These are phyloP conservation scores for Balakata baccata DNA, from an alignment of 345 rosid genomes.

Conservation along the genomic window DNA sequence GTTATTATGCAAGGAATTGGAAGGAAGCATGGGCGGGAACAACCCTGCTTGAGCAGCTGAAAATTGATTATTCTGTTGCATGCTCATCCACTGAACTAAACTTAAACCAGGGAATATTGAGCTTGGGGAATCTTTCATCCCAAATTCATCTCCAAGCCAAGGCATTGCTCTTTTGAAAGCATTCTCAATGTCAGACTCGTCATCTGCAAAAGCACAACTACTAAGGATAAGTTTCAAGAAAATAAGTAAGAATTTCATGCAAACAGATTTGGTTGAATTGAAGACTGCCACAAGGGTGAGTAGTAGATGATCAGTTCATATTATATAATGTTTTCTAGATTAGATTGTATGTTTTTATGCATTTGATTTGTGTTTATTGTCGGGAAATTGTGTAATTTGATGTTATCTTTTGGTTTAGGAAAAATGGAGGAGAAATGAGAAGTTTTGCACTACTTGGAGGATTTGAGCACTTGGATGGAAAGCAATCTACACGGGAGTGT, in stretches of 20 bases:
- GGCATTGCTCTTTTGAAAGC: slow-evolving; percentile 92
- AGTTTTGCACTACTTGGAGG: too few relatives aligned
- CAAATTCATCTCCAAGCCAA: slow-evolving; percentile 94
- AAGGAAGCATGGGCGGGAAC: slow-evolving; percentile 53
- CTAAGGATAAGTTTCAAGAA: slow-evolving; percentile 15
- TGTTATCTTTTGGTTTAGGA: too few relatives aligned
- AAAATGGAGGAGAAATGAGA: too few relatives aligned
- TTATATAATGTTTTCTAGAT: too few relatives aligned
- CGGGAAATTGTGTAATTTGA: too few relatives aligned
- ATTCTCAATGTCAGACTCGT: slow-evolving; percentile 75
- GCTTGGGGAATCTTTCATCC: slow-evolving; percentile 73
- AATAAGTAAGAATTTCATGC: background rate
- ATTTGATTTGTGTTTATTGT: too few relatives aligned
- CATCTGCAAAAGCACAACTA: slow-evolving; percentile 57
- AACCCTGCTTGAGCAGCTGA: slow-evolving; percentile 58
- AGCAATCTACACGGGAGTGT: too few relatives aligned
- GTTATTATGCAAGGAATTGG: slow-evolving; percentile 53
- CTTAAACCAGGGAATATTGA: slow-evolving; percentile 85
- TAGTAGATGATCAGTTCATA: too few relatives aligned
- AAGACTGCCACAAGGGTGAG: too few relatives aligned
- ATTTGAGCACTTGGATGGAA: too few relatives aligned
- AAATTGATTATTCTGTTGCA: slow-evolving; percentile 86
- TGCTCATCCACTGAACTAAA: slow-evolving; percentile 97
- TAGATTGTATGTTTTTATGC: too few relatives aligned
- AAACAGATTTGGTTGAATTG: background rate